phyloP scores from a whole-genome alignment of 2,329 filamentous ascomycete species.

The Fusarium guadeloupense region DNA sequence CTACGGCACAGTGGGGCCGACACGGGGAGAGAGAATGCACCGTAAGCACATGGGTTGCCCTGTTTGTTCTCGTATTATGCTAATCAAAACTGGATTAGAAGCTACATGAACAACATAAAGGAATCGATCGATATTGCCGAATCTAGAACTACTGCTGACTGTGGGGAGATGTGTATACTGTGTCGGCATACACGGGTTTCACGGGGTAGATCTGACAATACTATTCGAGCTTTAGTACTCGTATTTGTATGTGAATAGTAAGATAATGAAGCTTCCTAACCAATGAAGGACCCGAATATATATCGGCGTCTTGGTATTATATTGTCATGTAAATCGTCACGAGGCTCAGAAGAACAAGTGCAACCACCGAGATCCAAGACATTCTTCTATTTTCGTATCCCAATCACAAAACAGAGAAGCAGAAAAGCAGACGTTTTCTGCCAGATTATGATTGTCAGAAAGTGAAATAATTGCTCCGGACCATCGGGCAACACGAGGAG shows the following conservation, averaged over 20 bases:
- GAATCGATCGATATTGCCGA: background rate
- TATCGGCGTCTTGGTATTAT: no score
- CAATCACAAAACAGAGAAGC: no score
- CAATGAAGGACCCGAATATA: background rate
- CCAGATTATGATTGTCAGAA: background rate
- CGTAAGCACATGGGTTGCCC: slow-evolving; percentile 13
- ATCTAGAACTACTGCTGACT: slow-evolving; percentile 7
- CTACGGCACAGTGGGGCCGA: slow-evolving; percentile 26
- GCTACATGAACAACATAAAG: background rate
- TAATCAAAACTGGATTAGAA: background rate
- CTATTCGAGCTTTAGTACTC: background rate
- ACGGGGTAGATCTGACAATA: background rate
- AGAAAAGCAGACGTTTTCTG: background rate
- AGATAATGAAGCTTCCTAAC: background rate
- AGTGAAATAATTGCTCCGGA: background rate
- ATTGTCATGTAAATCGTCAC: background rate
- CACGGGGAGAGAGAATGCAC: background rate
- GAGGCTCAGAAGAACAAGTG: background rate
- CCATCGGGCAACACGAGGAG: slow-evolving; percentile 19
- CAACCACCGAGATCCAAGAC: background rate
- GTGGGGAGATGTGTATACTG: slow-evolving; percentile 14
- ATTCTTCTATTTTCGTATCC: slow-evolving; percentile 4
- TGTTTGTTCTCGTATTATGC: slow-evolving; percentile 13
- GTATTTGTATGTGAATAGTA: background rate
- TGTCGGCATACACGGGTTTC: background rate